These are phyloP conservation scores for Jackrogersella multiformis DNA, from an alignment of 495 filamentous ascomycete genomes.

Conservation along the genomic window DNA sequence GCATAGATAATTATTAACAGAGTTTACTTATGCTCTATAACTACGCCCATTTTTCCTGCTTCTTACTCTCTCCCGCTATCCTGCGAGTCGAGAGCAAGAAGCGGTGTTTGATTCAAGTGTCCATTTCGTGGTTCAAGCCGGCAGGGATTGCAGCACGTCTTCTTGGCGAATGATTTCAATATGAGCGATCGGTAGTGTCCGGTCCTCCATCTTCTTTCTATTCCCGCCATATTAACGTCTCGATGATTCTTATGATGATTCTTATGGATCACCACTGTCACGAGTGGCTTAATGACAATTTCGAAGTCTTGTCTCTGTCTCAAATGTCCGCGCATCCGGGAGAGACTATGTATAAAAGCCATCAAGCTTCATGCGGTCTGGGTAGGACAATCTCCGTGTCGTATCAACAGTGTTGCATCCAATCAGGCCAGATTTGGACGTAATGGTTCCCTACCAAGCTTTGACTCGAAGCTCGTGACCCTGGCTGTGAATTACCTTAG, in stretches of 20 bases:
- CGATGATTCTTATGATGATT: neutral
- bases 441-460: slow-evolving; percentile 28
- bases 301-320: slow-evolving; percentile 9
- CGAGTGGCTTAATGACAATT: slow-evolving; percentile 12
- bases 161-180: slow-evolving; percentile 34
- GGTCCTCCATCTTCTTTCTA: neutral
- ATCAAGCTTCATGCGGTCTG: slow-evolving; percentile 24
- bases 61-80: neutral
- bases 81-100: neutral
- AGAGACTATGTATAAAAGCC: slow-evolving; percentile 22
- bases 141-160: slow-evolving; percentile 38
- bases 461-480: slow-evolving; percentile 39
- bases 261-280: slow-evolving; percentile 6
- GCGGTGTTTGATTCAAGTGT: slow-evolving; percentile 16
- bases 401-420: slow-evolving; percentile 38
- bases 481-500: slow-evolving; percentile 26
- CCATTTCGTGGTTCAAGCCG: neutral
- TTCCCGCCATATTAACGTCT: neutral
- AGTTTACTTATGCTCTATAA: neutral
- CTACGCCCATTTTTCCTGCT: neutral
- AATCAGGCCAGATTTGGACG: slow-evolving; percentile 34
- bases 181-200: slow-evolving; percentile 11
- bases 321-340: slow-evolving; percentile 2
- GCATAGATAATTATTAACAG: neutral
- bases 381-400: slow-evolving; percentile 34